Conservation (phyloP, 768 basidiomycete genomes). For the Boletus coccyginus region DNA sequence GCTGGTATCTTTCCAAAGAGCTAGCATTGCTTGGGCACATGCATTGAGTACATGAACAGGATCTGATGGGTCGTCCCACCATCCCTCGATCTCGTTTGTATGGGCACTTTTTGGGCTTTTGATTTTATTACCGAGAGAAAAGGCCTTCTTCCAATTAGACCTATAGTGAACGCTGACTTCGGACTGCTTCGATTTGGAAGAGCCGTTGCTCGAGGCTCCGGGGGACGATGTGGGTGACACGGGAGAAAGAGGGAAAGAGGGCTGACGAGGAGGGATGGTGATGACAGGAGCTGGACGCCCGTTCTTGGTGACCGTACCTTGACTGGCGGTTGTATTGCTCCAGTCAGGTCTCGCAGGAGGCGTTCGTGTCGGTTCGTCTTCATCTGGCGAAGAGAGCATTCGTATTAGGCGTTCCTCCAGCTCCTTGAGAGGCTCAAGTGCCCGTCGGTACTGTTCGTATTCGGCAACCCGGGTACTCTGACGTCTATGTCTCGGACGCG, state of each 20-base stretch:
- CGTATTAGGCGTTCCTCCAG: conserved; percentile 69
- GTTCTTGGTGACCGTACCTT: conserved; percentile 26
- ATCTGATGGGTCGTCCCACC: conserved; percentile 86
- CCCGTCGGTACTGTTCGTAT: conserved; percentile 58
- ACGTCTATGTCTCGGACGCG: conserved; percentile 43
- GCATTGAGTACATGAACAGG: conserved; percentile 71
- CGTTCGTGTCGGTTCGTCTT: conserved; percentile 61
- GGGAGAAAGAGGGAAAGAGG: conserved; percentile 27
- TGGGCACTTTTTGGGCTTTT: conserved; percentile 70
- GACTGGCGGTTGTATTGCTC: conserved; percentile 31
- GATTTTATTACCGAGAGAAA: conserved; percentile 54
- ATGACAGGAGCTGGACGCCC: conserved; percentile 45
- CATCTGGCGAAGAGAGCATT: conserved; percentile 66
- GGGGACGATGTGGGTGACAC: conserved; percentile 29
- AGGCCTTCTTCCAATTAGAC: conserved; percentile 67
- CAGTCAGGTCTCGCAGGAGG: conserved; percentile 38
- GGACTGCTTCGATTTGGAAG: conserved; percentile 36
- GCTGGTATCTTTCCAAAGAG: conserved; percentile 73
- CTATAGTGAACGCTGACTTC: conserved; percentile 63
- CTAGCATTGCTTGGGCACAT: conserved; percentile 62
- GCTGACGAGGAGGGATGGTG: conserved; percentile 27
- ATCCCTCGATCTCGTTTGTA: conserved; percentile 70
- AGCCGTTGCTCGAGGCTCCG: conserved; percentile 31
- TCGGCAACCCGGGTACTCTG: conserved; percentile 50
- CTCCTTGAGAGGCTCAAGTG: conserved; percentile 64